Evolutionary conservation across 768 basidiomycete genomes (phyloP), one percentile per base, ranked within the genome.

Genomic region (Auricularia auricula-judae): DNA sequence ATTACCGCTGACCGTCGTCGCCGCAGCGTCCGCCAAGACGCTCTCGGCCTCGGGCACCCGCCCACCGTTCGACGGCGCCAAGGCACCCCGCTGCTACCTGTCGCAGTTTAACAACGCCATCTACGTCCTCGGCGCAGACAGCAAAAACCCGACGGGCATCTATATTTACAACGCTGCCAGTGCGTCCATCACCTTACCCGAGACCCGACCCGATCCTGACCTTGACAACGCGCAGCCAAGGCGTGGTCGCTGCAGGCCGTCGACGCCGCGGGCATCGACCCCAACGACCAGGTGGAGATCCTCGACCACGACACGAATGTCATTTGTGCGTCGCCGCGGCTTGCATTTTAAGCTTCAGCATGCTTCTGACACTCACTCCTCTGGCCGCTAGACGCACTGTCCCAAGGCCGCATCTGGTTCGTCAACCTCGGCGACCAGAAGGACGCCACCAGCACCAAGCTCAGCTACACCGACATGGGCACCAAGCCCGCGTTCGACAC

Each of bases 241-340:
- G 80, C 87, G 0, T 96, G 94, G 94, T 83, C 88, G 3, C 88
- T 82, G 2, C 94, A 98, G 71, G 68, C 78, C 2, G 81, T 81
- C 18, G 53, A 44, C 16, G 81, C 76, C 4, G 69, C 80, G 0
- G 64, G 61, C 60, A 67, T 65, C 68, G 85, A 93, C 72, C 81
- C 84, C 3, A 73, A 79, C 2, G 82, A 83, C 21, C 87, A 86
- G 70, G 80, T 78, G 34, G 83, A 89, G 34, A 86, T 96, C 66
- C 82, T 98, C 39, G 94, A 98, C 76, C 94, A 96, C 68, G 94
- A 98, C 74, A 98, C 94, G 61, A 94, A 96, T 67, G 85, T 88
- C 66, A 88, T 97, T 76, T 94, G 88, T 89, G 73, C 67, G 80
- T 75, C 61, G 71, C 16, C 66, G 69, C 43, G 29, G 0, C 35